Percentiles rank a stretch among this genome's conserved stretches.
phyloP scores from a whole-genome alignment of 139 green algal genomes.

The Chlamydomonas eustigma region DNA sequence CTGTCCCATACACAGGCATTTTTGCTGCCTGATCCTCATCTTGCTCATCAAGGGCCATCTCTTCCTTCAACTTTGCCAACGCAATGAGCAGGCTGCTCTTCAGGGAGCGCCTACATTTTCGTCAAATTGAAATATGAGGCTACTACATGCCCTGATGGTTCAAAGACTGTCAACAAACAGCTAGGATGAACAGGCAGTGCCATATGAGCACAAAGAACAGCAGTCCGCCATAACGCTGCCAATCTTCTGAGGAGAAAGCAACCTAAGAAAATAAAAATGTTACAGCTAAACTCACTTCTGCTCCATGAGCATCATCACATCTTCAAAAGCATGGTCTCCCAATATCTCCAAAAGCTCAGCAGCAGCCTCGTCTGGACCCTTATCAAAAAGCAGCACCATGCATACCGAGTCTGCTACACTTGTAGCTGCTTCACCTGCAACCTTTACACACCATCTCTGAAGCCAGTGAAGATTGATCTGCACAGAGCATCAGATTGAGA shows the following conservation, averaged over 20 bases:
- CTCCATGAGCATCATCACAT: constrained; percentile 58
- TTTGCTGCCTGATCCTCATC: constrained; percentile 15
- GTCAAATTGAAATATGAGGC: background rate
- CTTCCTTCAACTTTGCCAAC: constrained; percentile 22
- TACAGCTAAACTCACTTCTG: constrained; percentile 43
- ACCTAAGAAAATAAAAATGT: no score
- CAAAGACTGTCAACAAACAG: no score
- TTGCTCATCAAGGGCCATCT: background rate
- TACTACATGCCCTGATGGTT: no score
- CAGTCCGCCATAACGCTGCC: no score
- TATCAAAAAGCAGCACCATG: constrained; percentile 13
- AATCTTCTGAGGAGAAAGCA: no score
- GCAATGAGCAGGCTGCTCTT: constrained; percentile 15
- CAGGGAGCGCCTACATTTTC: background rate
- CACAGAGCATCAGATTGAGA: background rate
- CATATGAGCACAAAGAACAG: no score
- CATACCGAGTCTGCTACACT: background rate
- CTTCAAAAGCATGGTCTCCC: constrained; percentile 69
- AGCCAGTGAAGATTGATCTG: constrained; percentile 43
- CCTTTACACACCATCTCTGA: constrained; percentile 28
- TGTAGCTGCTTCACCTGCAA: constrained; percentile 9
- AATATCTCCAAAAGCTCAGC: constrained; percentile 81
- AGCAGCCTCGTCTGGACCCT: constrained; percentile 31
- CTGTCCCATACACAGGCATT: constrained; percentile 30
- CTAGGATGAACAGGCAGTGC: no score